phyloP scores from a whole-genome alignment of 1,284 basidiomycete species.

The Ceratobasidium sp. region DNA sequence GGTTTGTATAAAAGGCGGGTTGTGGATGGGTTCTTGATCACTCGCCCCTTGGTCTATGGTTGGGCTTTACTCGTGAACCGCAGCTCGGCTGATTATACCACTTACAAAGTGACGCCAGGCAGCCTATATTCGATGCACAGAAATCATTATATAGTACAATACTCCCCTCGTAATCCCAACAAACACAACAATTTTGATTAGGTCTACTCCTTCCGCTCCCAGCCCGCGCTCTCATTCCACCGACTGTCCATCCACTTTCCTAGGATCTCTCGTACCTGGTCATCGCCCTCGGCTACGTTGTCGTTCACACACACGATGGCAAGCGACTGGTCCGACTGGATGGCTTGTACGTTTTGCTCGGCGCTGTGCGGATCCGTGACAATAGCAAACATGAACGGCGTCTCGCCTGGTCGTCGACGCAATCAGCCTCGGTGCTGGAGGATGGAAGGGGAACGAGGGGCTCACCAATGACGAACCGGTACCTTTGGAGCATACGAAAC shows the following conservation, averaged over 20 bases:
- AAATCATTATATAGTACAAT: conserved; percentile 8
- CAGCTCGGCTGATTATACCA: no score
- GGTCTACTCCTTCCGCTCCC: no score
- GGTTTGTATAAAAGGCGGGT: not conserved
- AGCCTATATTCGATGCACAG: not conserved
- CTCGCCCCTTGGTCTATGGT: not conserved
- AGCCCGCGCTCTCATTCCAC: conserved; percentile 44
- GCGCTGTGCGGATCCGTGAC: conserved; percentile 34
- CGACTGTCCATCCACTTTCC: conserved; percentile 40
- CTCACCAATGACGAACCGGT: conserved; percentile 48
- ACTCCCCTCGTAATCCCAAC: not conserved
- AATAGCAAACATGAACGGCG: conserved; percentile 37
- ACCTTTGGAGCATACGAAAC: conserved; percentile 44
- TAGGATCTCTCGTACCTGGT: conserved; percentile 42
- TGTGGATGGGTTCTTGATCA: not conserved
- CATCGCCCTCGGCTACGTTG: conserved; percentile 40
- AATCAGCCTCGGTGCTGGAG: not conserved
- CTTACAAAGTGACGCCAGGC: no score
- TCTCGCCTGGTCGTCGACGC: conserved; percentile 14
- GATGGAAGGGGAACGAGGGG: not conserved
- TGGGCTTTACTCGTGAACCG: no score
- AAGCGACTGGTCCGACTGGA: not conserved
- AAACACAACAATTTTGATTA: not conserved
- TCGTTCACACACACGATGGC: conserved; percentile 48
- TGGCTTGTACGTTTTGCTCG: conserved; percentile 17